These are phyloP conservation scores for Rhizophlyctis rosea DNA, from an alignment of 192 early-diverging fungal genomes.

Conservation along the genomic window DNA sequence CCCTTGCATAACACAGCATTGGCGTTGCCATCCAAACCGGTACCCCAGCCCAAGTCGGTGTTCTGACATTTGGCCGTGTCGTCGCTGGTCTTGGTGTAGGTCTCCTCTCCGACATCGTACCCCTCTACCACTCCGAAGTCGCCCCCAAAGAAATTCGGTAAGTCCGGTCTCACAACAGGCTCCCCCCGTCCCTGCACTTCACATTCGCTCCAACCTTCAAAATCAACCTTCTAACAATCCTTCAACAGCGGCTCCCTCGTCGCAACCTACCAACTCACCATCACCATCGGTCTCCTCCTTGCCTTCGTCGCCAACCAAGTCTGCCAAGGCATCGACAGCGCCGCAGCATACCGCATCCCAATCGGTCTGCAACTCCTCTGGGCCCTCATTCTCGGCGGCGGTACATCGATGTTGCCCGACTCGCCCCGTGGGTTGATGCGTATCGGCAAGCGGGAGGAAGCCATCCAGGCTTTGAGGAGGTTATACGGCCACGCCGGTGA, in stretches of 20 bases:
- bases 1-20: too few relatives aligned
- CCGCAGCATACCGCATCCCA: constrained; percentile 29
- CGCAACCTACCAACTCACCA: constrained; percentile 43
- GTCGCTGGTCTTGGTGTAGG: constrained; percentile 47
- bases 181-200: too few relatives aligned
- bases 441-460: constrained; percentile 13
- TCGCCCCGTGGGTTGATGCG: constrained; percentile 33
- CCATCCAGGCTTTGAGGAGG: constrained; percentile 14
- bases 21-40: constrained; percentile 39
- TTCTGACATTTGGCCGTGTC: constrained; percentile 36
- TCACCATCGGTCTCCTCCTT: constrained; percentile 40
- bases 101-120: constrained; percentile 38
- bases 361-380: constrained; percentile 31
- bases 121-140: constrained; percentile 45
- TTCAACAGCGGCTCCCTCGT: constrained; percentile 54
- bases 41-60: constrained; percentile 34
- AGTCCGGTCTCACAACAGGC: too few relatives aligned
- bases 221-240: too few relatives aligned
- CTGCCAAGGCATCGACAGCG: constrained; percentile 16
- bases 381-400: constrained; percentile 16
- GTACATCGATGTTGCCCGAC: constrained; percentile 33
- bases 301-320: constrained; percentile 30
- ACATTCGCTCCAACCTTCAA: too few relatives aligned
- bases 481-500: constrained; percentile 7
- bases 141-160: constrained; percentile 41